A percentile compares a stretch with the other conserved stretches of the same genome.
Conservation (phyloP, 2,329 filamentous ascomycete species). For the Pseudodiploospora longispora region DNA sequence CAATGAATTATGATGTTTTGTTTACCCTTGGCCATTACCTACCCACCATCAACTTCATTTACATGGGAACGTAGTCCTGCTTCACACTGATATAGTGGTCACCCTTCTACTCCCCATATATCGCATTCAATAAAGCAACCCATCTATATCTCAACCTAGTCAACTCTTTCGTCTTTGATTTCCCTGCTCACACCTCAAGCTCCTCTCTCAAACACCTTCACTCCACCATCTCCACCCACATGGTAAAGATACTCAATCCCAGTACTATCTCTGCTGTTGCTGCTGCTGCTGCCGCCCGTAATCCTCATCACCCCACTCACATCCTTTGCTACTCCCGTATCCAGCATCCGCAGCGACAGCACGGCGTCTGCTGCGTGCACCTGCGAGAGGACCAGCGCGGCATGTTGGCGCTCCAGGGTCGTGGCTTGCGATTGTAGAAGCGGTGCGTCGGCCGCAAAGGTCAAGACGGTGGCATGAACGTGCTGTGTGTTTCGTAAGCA, state of each 20-base stretch:
- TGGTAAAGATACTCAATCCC: conserved; percentile 70
- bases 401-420: conserved; percentile 60
- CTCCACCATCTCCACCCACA: conserved; percentile 68
- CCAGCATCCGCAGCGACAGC: conserved; percentile 65
- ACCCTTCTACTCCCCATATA: too few species aligned
- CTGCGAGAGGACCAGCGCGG: conserved; percentile 60
- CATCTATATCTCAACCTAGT: too few species aligned
- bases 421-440: conserved; percentile 55
- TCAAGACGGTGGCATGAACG: conserved; percentile 58
- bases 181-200: conserved; percentile 13
- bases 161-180: not conserved
- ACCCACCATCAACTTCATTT: too few species aligned
- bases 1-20: too few species aligned
- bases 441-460: conserved; percentile 65
- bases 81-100: too few species aligned
- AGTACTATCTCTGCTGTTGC: conserved; percentile 24
- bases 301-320: conserved; percentile 82
- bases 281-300: conserved; percentile 44
- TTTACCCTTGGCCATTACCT: too few species aligned
- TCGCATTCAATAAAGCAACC: too few species aligned
- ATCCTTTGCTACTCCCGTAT: conserved; percentile 83
- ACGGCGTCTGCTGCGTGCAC: conserved; percentile 70
- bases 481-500: conserved; percentile 30
- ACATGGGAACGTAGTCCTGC: too few species aligned
- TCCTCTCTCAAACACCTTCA: conserved; percentile 79